A percentile compares a stretch with the other conserved stretches of the same genome.
These are phyloP conservation scores for Cryptococcus sp. DNA, from an alignment of 1,284 basidiomycete genomes.

Conservation along the genomic window DNA sequence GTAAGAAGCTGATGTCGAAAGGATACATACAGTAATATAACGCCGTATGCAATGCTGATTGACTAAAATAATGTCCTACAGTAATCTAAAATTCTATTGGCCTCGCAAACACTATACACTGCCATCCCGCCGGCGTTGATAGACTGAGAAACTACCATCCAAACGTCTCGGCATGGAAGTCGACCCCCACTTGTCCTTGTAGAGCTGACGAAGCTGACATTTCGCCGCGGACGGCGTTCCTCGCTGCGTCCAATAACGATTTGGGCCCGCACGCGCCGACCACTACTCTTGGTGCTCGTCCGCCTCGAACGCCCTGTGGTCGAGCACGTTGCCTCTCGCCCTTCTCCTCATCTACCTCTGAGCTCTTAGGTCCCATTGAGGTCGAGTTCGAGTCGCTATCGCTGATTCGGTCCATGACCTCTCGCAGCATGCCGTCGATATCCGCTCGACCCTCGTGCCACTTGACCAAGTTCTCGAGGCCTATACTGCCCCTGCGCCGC, in stretches of 20 bases:
- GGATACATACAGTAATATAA: no score
- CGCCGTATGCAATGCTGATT: no score
- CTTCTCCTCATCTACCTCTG: not conserved
- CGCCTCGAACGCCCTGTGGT: not conserved
- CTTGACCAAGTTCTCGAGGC: constrained; percentile 20
- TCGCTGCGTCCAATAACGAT: constrained; percentile 21
- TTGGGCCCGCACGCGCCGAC: constrained; percentile 31
- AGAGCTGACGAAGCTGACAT: constrained; percentile 18
- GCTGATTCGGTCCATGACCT: constrained; percentile 11
- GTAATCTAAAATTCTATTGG: no score
- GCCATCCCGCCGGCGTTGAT: no score
- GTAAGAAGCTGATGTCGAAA: no score
- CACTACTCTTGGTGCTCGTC: constrained; percentile 19
- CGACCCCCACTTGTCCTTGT: constrained; percentile 23
- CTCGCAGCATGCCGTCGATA: not conserved
- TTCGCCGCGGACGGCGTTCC: constrained; percentile 18
- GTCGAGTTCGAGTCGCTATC: not conserved
- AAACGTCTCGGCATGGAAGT: constrained; percentile 33
- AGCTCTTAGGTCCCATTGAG: no score
- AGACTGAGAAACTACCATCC: constrained; percentile 22
- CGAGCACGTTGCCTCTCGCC: not conserved
- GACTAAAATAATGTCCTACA: no score
- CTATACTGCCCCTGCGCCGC: constrained; percentile 9
- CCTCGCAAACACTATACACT: no score
- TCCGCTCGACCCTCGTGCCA: constrained; percentile 27